Evolutionary conservation across 202 grass and related monocot genomes (phyloP), one percentile per base, ranked within the genome.

Genomic region (Dendrocalamus latiflorus): DNA sequence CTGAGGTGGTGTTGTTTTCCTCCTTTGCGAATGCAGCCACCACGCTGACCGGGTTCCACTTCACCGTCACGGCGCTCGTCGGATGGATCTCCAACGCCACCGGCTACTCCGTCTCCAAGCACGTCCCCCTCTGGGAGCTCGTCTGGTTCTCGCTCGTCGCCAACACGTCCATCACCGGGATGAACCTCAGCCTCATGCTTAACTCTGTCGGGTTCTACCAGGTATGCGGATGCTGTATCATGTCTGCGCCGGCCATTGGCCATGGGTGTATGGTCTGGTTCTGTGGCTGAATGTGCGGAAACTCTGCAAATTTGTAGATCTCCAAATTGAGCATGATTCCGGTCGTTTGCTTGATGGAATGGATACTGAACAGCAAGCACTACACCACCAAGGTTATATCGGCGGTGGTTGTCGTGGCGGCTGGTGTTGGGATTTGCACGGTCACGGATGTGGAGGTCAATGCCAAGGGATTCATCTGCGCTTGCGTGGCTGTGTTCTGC

Each of bases 291-390:
- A 78, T 0, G 6, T 39, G 44, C 8, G 38, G 25, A 54, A 60
- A 17, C 50, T 26, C 1, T 76, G 25, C 36, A 4, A 36, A 30
- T 53, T 65, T 84, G 84, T 22, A 94, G 95, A 98, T 98, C 78
- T 88, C 95, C 22, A 98, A 98, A 72, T 41, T 98, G 85, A 98
- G 92, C 88, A 98, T 98, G 88, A 98, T 94, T 90, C 95, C 95
- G 18, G 91, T 92, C 8, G 94, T 97, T 47, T 97, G 94, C 77
- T 42, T 94, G 37, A 90, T 97, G 94, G 94, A 97, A 63, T 97
- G 87, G 85, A 72, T 94, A 22, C 76, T 97, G 7, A 89, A 97
- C 75, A 97, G 91, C 79, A 98, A 94, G 79, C 86, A 91, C 90
- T 98, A 98, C 86, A 91, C 88, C 58, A 81, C 87, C 6, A 94